Evolutionary conservation across 2,329 filamentous ascomycete species (phyloP).

Genomic region (Ophiocordyceps sinensis): DNA sequence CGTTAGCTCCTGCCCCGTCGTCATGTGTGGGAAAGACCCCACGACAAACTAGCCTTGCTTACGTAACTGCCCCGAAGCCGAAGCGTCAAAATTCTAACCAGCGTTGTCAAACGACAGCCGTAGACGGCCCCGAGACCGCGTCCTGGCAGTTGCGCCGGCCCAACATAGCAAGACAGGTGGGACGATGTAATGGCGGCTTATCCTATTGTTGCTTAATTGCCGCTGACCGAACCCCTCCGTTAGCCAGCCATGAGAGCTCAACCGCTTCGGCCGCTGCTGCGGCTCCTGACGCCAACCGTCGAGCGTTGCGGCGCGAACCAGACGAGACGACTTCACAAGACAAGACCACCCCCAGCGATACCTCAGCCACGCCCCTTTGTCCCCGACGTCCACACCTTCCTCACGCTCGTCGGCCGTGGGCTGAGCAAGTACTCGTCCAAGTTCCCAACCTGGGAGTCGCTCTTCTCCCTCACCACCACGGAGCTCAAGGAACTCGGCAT

Average conservation of each 20-base stretch:
- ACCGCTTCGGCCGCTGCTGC: conserved; percentile 16
- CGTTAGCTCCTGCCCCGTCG: no score
- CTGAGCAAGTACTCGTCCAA: conserved; percentile 72
- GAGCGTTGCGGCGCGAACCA: conserved; percentile 19
- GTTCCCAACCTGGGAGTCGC: conserved; percentile 77
- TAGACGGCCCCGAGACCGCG: not conserved
- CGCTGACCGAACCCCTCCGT: not conserved
- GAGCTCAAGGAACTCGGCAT: conserved; percentile 75
- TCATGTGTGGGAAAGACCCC: no score
- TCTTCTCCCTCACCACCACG: conserved; percentile 66
- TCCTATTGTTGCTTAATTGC: not conserved
- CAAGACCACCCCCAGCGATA: conserved; percentile 23
- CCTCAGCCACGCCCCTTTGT: conserved; percentile 73
- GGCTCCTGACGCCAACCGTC: conserved; percentile 15
- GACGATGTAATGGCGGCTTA: not conserved
- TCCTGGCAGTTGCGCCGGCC: conserved; percentile 1
- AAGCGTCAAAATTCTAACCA: not conserved
- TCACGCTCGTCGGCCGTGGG: conserved; percentile 79
- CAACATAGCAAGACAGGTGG: not conserved
- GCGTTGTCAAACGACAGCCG: not conserved
- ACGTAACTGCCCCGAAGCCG: conserved; percentile 9
- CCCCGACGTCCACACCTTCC: conserved; percentile 72
- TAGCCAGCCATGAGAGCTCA: conserved; percentile 15
- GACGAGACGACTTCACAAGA: conserved; percentile 28
- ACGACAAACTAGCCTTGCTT: no score